Percentiles rank a stretch among this genome's conserved stretches.
These are phyloP conservation scores for Petunia hybrid DNA, from an alignment of 305 asterid species.

Conservation along the genomic window DNA sequence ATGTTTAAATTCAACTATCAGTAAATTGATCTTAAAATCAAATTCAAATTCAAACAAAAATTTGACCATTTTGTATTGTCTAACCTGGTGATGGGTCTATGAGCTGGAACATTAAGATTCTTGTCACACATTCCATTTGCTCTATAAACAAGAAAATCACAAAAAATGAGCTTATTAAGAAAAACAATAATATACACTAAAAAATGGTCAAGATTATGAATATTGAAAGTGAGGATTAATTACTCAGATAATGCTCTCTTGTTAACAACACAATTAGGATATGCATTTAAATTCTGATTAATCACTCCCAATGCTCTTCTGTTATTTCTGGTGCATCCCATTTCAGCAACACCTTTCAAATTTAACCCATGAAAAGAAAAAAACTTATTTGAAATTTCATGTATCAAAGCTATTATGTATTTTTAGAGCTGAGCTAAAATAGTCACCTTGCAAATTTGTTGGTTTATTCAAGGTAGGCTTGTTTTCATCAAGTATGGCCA, in stretches of 20 bases:
- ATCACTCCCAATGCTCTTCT: conserved; percentile 72
- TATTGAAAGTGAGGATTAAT: conserved; percentile 38
- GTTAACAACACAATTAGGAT: conserved; percentile 52
- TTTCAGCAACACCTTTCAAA: conserved; percentile 51
- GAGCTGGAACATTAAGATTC: conserved; percentile 49
- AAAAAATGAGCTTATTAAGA: not conserved
- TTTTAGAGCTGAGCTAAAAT: not conserved
- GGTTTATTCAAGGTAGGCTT: conserved; percentile 51
- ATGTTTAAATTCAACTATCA: not conserved
- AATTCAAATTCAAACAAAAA: conserved; percentile 1
- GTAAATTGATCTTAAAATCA: conserved; percentile 21
- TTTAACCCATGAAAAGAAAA: conserved; percentile 31
- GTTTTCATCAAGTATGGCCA: conserved; percentile 69
- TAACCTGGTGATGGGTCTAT: conserved; percentile 85
- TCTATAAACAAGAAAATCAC: conserved; percentile 47
- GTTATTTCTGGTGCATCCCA: conserved; percentile 53
- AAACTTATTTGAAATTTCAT: not conserved
- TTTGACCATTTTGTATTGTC: conserved; percentile 28
- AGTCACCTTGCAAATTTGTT: conserved; percentile 58
- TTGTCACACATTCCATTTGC: conserved; percentile 59
- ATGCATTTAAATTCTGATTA: conserved; percentile 62
- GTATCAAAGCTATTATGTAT: not conserved
- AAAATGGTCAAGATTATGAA: not conserved
- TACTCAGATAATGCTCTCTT: conserved; percentile 79
- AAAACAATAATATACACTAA: not conserved